phyloP scores from a whole-genome alignment of 1,139 yeast genomes.

The Sporopachydermia cereana region DNA sequence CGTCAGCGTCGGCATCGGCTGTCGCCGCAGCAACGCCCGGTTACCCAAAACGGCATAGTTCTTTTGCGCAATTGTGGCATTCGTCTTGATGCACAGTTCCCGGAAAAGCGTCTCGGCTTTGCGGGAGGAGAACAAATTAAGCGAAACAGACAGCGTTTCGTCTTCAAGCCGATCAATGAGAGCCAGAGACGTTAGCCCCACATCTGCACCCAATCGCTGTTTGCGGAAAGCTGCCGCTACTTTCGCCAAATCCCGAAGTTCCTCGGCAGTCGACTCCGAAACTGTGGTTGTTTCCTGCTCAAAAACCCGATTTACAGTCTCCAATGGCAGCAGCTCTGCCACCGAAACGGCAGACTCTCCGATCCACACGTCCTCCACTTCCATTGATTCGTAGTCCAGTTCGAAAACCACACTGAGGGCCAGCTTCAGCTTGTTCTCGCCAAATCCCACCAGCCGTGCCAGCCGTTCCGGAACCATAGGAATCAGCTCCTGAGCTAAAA shows the following conservation, averaged over 20 bases:
- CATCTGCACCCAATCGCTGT: constrained; percentile 18
- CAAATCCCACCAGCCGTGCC: constrained; percentile 45
- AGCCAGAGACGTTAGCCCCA: constrained; percentile 41
- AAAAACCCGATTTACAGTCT: constrained; percentile 28
- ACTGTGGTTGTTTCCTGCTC: constrained; percentile 25
- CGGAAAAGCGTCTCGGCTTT: constrained; percentile 49
- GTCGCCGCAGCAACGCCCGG: constrained; percentile 75
- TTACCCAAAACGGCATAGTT: constrained; percentile 70
- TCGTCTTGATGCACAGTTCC: constrained; percentile 74
- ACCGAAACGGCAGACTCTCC: constrained; percentile 50
- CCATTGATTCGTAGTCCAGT: constrained; percentile 62
- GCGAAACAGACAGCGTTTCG: constrained; percentile 58
- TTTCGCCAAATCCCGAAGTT: constrained; percentile 4
- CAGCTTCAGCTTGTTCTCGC: constrained; percentile 47
- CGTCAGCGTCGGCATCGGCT: constrained; percentile 70
- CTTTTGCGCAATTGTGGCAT: constrained; percentile 76
- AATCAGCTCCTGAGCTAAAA: constrained; percentile 67
- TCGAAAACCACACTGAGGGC: constrained; percentile 77
- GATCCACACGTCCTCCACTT: constrained; percentile 66
- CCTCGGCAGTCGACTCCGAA: constrained; percentile 7
- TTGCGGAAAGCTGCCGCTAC: constrained; percentile 12
- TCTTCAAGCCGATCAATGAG: constrained; percentile 77
- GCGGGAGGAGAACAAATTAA: constrained; percentile 62
- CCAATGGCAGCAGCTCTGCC: constrained; percentile 10
- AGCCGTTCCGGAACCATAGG: constrained; percentile 62